These are phyloP conservation scores for Mycena rebaudengoi DNA, from an alignment of 768 basidiomycete species.

Conservation along the genomic window DNA sequence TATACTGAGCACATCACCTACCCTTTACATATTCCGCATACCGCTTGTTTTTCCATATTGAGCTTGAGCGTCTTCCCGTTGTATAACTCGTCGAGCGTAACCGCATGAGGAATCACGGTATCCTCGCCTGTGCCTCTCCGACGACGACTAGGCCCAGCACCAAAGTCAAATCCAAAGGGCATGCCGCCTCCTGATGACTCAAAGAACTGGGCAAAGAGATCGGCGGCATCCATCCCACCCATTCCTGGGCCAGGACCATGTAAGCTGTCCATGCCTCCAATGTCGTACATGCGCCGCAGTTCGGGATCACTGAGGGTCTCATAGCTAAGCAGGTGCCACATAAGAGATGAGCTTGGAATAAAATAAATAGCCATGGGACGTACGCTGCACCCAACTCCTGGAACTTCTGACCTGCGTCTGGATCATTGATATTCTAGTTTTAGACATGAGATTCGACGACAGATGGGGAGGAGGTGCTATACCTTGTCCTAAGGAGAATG, in stretches of 20 bases:
- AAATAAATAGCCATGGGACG: too few relatives aligned
- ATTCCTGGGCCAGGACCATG: slow-evolving; percentile 53
- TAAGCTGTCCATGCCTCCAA: slow-evolving; percentile 75
- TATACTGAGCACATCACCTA: slow-evolving; percentile 39
- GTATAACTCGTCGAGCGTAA: slow-evolving; percentile 92
- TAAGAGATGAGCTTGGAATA: slow-evolving; percentile 6
- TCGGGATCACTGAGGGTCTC: slow-evolving; percentile 82
- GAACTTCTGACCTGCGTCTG: slow-evolving; percentile 82
- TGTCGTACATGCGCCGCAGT: slow-evolving; percentile 76
- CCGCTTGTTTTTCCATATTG: slow-evolving; percentile 85
- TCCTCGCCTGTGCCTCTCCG: slow-evolving; percentile 72
- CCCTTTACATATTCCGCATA: slow-evolving; percentile 87
- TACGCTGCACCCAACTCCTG: slow-evolving; percentile 92
- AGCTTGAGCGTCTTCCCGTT: slow-evolving; percentile 90
- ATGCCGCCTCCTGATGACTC: slow-evolving; percentile 52
- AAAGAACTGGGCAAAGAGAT: slow-evolving; percentile 83
- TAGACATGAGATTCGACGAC: not conserved
- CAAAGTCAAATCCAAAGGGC: slow-evolving; percentile 72
- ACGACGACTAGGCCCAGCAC: slow-evolving; percentile 53
- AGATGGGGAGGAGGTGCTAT: not conserved
- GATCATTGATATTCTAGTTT: slow-evolving; percentile 85
- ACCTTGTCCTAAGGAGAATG: slow-evolving; percentile 70
- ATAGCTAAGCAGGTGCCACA: slow-evolving; percentile 59
- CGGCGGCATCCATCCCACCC: slow-evolving; percentile 60
- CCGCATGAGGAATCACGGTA: slow-evolving; percentile 79